A percentile compares a stretch with the other conserved stretches of the same genome.
Conservation (phyloP, 495 filamentous ascomycete species). For the Penicillium flavigenum region DNA sequence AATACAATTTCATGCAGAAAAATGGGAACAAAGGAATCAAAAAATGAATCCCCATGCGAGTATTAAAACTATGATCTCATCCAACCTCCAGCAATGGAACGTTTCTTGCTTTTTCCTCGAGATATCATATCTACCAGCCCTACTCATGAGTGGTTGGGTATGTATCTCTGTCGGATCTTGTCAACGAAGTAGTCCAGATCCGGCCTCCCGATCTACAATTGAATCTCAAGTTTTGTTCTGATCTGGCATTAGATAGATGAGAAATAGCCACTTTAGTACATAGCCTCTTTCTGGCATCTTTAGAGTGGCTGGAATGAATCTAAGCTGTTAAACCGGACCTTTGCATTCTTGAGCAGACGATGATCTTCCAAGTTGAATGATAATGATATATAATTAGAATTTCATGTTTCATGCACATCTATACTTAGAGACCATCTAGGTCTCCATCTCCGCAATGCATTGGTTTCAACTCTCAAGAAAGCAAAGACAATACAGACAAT, state of each 20-base stretch:
- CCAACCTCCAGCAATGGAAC: constrained; percentile 6
- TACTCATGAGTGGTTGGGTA: constrained; percentile 2
- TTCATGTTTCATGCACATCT: constrained; percentile 2
- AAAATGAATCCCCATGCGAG: constrained; percentile 25
- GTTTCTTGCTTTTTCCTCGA: not conserved
- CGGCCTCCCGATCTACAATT: not conserved
- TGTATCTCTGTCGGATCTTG: not conserved
- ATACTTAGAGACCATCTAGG: constrained; percentile 1
- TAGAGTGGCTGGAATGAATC: too few relatives aligned
- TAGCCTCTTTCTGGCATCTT: not conserved
- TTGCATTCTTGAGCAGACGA: not conserved
- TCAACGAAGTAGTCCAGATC: constrained; percentile 6
- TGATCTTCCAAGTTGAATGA: not conserved
- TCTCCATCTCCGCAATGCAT: constrained; percentile 3
- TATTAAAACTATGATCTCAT: constrained; percentile 9
- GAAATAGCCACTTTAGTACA: not conserved
- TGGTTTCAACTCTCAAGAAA: not conserved
- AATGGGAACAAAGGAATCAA: constrained; percentile 33
- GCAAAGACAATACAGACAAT: not conserved
- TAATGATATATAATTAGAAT: constrained; percentile 1
- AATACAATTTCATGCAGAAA: constrained; percentile 29
- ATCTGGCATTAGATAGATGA: not conserved
- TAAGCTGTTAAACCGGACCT: not conserved
- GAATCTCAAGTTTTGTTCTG: constrained; percentile 2
- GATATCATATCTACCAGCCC: constrained; percentile 2